Evolutionary conservation across 345 rosid species (phyloP).

Genomic region (Salix exigua): DNA sequence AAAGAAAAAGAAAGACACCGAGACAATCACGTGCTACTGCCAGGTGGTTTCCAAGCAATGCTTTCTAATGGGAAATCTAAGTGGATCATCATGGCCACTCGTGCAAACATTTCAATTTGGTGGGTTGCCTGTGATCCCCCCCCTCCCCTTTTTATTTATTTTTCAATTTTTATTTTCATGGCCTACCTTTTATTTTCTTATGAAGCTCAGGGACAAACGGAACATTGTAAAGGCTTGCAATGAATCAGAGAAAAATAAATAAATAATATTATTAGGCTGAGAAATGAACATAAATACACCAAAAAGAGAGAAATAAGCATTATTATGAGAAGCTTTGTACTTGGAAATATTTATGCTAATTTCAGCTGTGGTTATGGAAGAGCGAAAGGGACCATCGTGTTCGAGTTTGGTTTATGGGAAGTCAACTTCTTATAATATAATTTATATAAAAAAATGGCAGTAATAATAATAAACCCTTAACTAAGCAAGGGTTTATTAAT

Average conservation of each 20-base stretch:
- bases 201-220: too few relatives aligned
- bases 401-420: neutral
- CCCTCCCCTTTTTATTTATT: too few relatives aligned
- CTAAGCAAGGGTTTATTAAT: neutral
- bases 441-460: neutral
- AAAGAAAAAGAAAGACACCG: neutral
- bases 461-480: too few relatives aligned
- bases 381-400: neutral
- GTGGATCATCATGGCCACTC: neutral
- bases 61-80: neutral
- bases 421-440: neutral
- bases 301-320: neutral
- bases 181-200: too few relatives aligned
- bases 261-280: neutral
- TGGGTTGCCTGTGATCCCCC: neutral
- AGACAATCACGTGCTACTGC: neutral
- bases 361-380: neutral
- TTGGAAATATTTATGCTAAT: too few relatives aligned
- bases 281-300: neutral
- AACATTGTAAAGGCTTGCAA: too few relatives aligned
- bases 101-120: constrained; percentile 5
- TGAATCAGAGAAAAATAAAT: too few relatives aligned
- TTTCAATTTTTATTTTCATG: neutral
- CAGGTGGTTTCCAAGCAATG: neutral
- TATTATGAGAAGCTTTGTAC: neutral